Evolutionary conservation across 2,329 filamentous ascomycete species (phyloP).

Genomic region (Neofusicoccum parvum): DNA sequence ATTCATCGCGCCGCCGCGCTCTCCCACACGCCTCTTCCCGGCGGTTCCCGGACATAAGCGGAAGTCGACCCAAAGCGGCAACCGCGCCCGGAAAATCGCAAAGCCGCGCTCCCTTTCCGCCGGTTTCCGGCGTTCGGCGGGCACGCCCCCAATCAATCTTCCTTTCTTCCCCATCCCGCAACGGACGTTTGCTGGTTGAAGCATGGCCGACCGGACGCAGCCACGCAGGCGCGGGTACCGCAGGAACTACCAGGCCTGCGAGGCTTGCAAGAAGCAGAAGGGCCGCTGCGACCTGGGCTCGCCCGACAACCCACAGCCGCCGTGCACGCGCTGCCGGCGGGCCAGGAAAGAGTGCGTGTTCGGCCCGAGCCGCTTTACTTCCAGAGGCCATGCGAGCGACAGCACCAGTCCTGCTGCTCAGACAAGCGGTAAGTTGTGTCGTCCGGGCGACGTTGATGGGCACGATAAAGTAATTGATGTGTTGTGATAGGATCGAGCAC

Average conservation of each 20-base stretch:
- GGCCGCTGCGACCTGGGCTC: constrained; percentile 20
- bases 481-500: neutral
- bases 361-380: constrained; percentile 16
- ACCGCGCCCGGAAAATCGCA: constrained; percentile 12
- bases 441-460: no score
- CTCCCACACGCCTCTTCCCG: neutral
- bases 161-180: neutral
- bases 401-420: constrained; percentile 8
- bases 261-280: constrained; percentile 20
- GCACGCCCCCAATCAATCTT: neutral
- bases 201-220: constrained; percentile 16
- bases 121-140: constrained; percentile 9
- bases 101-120: constrained; percentile 7
- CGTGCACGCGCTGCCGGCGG: constrained; percentile 16
- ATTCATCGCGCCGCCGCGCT: no score
- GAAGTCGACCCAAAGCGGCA: constrained; percentile 1
- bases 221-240: constrained; percentile 3
- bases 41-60: neutral
- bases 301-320: constrained; percentile 9
- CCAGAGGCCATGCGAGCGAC: neutral
- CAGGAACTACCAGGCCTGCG: constrained; percentile 19
- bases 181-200: neutral
- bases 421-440: neutral
- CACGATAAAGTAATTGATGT: neutral
- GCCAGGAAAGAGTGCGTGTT: constrained; percentile 17